Percentiles rank a stretch among this genome's conserved stretches.
Conservation (phyloP, 164 flowering plant species). For the Nelumbo lutea region DNA sequence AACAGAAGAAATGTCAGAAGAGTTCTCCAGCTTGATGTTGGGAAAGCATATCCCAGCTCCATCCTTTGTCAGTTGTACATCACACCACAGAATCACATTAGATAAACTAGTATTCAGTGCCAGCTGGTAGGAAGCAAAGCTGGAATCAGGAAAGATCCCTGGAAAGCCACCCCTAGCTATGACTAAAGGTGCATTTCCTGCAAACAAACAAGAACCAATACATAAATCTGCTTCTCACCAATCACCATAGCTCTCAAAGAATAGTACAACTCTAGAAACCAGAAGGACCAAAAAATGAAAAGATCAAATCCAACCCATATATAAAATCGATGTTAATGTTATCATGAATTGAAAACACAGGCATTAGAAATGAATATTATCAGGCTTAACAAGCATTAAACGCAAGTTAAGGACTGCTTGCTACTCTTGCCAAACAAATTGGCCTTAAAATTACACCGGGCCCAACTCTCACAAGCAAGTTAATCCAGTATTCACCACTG, state of each 20-base stretch:
- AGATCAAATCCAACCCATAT: not conserved
- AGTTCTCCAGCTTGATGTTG: conserved; percentile 43
- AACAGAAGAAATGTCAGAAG: conserved; percentile 23
- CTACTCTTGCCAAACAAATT: no score
- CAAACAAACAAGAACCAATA: conserved; percentile 9
- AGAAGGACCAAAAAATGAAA: not conserved
- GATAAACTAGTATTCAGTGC: conserved; percentile 24
- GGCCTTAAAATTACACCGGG: no score
- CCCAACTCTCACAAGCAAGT: no score
- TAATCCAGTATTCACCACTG: no score
- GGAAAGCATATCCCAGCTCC: conserved; percentile 68
- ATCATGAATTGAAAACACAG: no score
- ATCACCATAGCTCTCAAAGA: not conserved
- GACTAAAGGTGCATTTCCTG: conserved; percentile 55
- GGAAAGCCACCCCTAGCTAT: conserved; percentile 54
- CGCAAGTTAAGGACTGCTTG: no score
- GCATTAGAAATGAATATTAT: no score
- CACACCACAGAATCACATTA: conserved; percentile 60
- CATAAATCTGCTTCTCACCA: not conserved
- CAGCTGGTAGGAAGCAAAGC: conserved; percentile 26
- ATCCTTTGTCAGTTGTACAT: conserved; percentile 89
- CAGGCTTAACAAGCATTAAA: no score
- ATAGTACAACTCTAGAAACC: not conserved
- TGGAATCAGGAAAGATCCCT: conserved; percentile 46
- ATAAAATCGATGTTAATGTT: no score